Percentiles rank a stretch among this genome's conserved stretches.
phyloP scores from a whole-genome alignment of 75 land plant species.

The Sequoia sempervirens region DNA sequence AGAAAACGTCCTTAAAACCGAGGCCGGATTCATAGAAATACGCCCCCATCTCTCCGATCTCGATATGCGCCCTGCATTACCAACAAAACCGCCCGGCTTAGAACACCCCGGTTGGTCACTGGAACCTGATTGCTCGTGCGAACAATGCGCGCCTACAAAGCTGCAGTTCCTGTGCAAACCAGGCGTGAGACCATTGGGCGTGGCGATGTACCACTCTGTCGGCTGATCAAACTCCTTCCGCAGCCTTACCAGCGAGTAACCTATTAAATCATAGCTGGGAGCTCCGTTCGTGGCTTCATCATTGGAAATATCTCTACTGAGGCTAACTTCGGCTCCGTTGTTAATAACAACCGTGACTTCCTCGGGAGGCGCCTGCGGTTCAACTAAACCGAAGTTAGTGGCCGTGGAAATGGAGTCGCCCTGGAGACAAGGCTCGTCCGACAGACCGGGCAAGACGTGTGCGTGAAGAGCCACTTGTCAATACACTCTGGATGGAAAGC shows the following conservation, averaged over 20 bases:
- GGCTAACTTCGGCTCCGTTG: too few relatives aligned
- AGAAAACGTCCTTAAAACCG: too few relatives aligned
- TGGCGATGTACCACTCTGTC: too few relatives aligned
- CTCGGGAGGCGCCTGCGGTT: neutral
- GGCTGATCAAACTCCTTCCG: neutral
- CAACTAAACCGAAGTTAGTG: neutral
- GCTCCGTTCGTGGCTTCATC: too few relatives aligned
- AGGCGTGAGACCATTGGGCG: neutral
- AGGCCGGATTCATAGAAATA: too few relatives aligned
- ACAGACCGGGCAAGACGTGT: conserved; percentile 40
- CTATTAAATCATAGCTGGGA: neutral
- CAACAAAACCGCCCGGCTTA: too few relatives aligned
- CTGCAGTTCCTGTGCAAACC: neutral
- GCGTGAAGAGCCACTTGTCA: conserved; percentile 34
- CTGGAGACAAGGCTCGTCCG: neutral
- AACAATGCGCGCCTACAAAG: neutral
- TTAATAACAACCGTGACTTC: neutral
- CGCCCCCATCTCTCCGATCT: too few relatives aligned
- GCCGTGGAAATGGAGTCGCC: neutral
- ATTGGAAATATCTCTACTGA: too few relatives aligned
- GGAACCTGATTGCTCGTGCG: too few relatives aligned
- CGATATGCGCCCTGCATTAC: too few relatives aligned
- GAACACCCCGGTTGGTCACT: too few relatives aligned
- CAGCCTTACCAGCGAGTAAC: neutral
- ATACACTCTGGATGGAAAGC: conserved; percentile 47